Conservation (phyloP, 352 stramenopile species). For the Phytophthora cactorum region DNA sequence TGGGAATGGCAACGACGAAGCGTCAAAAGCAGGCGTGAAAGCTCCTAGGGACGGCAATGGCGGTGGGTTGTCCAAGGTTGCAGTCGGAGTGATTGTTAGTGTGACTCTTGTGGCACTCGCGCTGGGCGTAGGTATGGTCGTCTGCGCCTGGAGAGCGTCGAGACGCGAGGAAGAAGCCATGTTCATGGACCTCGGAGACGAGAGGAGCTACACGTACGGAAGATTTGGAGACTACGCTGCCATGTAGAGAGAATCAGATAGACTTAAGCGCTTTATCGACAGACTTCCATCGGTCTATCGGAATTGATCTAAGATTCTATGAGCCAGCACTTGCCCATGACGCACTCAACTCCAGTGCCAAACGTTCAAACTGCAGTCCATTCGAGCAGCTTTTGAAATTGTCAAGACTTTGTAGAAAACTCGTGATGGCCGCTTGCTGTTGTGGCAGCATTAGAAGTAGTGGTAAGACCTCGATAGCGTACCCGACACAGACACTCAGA, state of each 20-base stretch:
- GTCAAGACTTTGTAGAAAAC: slow-evolving; percentile 11
- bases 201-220: slow-evolving; percentile 36
- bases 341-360: slow-evolving; percentile 10
- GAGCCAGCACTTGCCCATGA: background rate
- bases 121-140: slow-evolving; percentile 25
- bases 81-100: slow-evolving; percentile 37
- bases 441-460: slow-evolving; percentile 24
- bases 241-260: slow-evolving; percentile 38
- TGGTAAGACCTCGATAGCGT: slow-evolving; percentile 7
- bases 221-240: slow-evolving; percentile 50
- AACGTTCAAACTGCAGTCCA: slow-evolving; percentile 15
- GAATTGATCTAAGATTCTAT: too few species aligned
- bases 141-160: slow-evolving; percentile 38
- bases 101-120: slow-evolving; percentile 32
- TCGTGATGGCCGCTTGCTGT: background rate
- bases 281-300: too few species aligned
- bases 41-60: slow-evolving; percentile 22
- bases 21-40: background rate
- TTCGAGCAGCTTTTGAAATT: slow-evolving; percentile 9
- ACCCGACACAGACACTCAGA: slow-evolving; percentile 10
- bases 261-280: slow-evolving; percentile 2
- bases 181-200: slow-evolving; percentile 52
- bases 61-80: slow-evolving; percentile 13
- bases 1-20: background rate
- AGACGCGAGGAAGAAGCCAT: slow-evolving; percentile 43